phyloP scores from a whole-genome alignment of 768 basidiomycete genomes.

The Ramaria sp. region DNA sequence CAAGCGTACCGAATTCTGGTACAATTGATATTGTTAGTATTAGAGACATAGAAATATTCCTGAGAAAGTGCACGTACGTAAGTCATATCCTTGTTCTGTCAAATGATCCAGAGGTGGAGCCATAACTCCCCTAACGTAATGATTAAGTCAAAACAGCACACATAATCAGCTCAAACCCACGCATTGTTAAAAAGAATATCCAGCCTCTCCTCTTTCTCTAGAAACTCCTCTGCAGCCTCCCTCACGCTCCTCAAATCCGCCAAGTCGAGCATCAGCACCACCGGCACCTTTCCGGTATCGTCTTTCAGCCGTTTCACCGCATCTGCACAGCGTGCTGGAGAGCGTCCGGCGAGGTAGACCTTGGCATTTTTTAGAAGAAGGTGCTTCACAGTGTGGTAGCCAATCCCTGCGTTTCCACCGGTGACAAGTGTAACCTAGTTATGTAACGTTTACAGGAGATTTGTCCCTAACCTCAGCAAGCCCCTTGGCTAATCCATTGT shows the following conservation, averaged over 20 bases:
- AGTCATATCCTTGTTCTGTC: slow-evolving; percentile 31
- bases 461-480: background rate
- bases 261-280: slow-evolving; percentile 6
- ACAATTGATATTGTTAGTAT: background rate
- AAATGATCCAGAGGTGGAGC: slow-evolving; percentile 18
- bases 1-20: background rate
- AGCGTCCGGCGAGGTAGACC: slow-evolving; percentile 7
- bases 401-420: slow-evolving; percentile 5
- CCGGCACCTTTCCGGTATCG: slow-evolving; percentile 3
- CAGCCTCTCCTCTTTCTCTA: slow-evolving; percentile 6
- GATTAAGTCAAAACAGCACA: background rate
- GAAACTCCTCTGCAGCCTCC: slow-evolving; percentile 8
- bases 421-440: background rate
- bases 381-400: slow-evolving; percentile 5
- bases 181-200: slow-evolving; percentile 11
- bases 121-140: slow-evolving; percentile 23
- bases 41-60: background rate
- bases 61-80: slow-evolving; percentile 13
- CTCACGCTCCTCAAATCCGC: slow-evolving; percentile 10
- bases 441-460: background rate
- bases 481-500: too few species aligned
- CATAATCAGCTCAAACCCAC: background rate
- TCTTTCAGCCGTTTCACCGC: slow-evolving; percentile 7
- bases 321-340: background rate
- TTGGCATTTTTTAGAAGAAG: slow-evolving; percentile 10